Evolutionary conservation across 495 filamentous ascomycete species (phyloP).

Genomic region (Podospora comata): DNA sequence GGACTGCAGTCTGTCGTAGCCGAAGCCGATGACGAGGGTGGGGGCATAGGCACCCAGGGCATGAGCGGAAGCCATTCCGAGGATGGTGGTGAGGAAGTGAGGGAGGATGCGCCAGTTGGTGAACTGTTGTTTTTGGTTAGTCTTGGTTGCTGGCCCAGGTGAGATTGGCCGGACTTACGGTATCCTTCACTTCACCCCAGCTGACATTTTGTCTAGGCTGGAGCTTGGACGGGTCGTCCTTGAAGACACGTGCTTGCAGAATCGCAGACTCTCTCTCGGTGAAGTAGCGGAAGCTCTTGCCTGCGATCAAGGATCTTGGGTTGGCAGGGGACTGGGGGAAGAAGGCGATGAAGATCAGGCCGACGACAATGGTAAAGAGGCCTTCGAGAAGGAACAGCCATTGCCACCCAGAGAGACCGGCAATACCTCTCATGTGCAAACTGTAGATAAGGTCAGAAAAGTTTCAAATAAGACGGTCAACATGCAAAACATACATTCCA

Average conservation of each 20-base stretch:
- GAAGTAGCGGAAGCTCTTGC: constrained; percentile 37
- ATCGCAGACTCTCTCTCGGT: constrained; percentile 38
- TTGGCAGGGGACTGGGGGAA: constrained; percentile 46
- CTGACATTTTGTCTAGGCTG: constrained; percentile 20
- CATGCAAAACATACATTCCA: constrained; percentile 4
- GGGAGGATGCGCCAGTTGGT: constrained; percentile 43
- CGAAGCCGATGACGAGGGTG: constrained; percentile 41
- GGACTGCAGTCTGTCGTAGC: constrained; percentile 47
- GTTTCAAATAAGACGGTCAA: not conserved
- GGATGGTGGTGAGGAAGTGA: constrained; percentile 43
- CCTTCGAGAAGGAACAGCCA: constrained; percentile 60
- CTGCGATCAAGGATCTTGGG: constrained; percentile 39
- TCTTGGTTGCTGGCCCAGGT: not conserved
- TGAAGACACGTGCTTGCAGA: constrained; percentile 34
- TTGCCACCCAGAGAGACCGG: constrained; percentile 55
- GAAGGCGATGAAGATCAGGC: constrained; percentile 47
- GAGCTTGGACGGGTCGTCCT: constrained; percentile 37
- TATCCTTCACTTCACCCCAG: constrained; percentile 24
- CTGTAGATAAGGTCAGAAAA: constrained; percentile 10
- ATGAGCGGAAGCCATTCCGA: constrained; percentile 25
- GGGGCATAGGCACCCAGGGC: constrained; percentile 44
- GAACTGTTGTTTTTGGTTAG: constrained; percentile 14
- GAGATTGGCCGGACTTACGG: constrained; percentile 14
- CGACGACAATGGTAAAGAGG: constrained; percentile 51
- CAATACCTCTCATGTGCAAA: constrained; percentile 45